Conservation (phyloP, 352 stramenopile species). For the Globisporangium carolinianum region DNA sequence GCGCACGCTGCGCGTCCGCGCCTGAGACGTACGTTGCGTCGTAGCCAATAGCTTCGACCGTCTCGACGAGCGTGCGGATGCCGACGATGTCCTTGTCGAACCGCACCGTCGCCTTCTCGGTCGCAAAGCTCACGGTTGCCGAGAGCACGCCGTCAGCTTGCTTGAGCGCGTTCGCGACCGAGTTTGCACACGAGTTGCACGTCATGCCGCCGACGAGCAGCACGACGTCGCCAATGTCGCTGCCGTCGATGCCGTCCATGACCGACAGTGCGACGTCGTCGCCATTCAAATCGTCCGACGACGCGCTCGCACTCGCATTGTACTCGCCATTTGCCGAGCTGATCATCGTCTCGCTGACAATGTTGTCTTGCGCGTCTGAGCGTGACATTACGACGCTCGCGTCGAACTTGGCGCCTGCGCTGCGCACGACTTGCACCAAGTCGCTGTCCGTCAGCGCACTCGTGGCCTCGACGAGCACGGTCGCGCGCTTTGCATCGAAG, state of each 20-base stretch:
- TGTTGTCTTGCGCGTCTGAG: not conserved
- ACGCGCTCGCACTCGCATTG: conserved; percentile 2
- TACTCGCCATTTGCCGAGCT: conserved; percentile 5
- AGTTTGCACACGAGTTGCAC: conserved; percentile 88
- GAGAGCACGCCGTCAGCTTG: conserved; percentile 66
- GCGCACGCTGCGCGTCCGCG: conserved; percentile 63
- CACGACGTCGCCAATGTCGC: conserved; percentile 52
- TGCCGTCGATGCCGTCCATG: conserved; percentile 12
- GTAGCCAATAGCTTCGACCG: conserved; percentile 87
- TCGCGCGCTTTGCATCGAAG: conserved; percentile 52
- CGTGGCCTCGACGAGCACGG: conserved; percentile 47
- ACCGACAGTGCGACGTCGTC: conserved; percentile 35
- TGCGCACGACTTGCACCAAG: conserved; percentile 46
- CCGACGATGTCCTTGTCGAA: conserved; percentile 74
- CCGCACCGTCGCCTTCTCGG: conserved; percentile 71
- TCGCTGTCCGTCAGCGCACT: conserved; percentile 54
- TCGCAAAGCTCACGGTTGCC: conserved; percentile 82
- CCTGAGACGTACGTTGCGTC: conserved; percentile 71
- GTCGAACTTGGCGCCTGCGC: conserved; percentile 35
- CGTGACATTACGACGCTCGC: conserved; percentile 16
- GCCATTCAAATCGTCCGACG: conserved; percentile 5
- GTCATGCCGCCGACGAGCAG: conserved; percentile 87
- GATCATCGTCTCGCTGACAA: not conserved
- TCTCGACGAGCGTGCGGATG: conserved; percentile 81
- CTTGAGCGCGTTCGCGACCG: conserved; percentile 85